Conservation (phyloP, 1,139 yeast genomes). For the Candida buenavistaensis region DNA sequence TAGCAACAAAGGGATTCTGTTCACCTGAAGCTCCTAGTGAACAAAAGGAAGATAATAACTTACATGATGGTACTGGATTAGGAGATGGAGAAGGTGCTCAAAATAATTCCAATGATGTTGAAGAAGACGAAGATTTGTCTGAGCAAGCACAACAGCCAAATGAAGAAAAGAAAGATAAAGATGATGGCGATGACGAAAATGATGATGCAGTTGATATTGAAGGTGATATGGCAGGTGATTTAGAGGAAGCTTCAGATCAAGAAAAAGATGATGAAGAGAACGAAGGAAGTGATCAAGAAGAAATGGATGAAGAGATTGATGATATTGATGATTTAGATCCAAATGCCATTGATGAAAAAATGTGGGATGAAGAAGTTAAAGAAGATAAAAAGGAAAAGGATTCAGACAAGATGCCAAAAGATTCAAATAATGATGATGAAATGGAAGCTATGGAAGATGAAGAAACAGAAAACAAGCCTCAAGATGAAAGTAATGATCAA, state of each 20-base stretch:
- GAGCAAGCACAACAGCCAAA: constrained; percentile 89
- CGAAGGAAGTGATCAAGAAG: constrained; percentile 52
- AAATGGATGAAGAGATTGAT: constrained; percentile 86
- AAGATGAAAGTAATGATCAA: constrained; percentile 26
- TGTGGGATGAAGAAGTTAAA: constrained; percentile 96
- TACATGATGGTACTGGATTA: constrained; percentile 90
- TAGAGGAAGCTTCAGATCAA: constrained; percentile 77
- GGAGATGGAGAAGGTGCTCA: constrained; percentile 96
- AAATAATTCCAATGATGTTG: constrained; percentile 75
- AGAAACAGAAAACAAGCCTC: constrained; percentile 22
- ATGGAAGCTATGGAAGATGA: constrained; percentile 64
- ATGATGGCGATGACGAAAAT: constrained; percentile 53
- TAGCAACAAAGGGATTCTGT: constrained; percentile 90
- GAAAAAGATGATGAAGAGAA: constrained; percentile 61
- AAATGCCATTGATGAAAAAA: constrained; percentile 92
- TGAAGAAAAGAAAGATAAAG: constrained; percentile 68
- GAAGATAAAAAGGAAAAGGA: constrained; percentile 74
- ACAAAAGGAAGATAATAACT: constrained; percentile 58
- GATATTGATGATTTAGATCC: constrained; percentile 91
- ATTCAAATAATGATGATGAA: constrained; percentile 55
- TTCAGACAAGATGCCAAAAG: constrained; percentile 65
- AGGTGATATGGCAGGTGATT: constrained; percentile 95
- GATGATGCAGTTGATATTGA: constrained; percentile 91
- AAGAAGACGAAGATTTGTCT: constrained; percentile 86
- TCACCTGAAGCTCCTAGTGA: constrained; percentile 82